Evolutionary conservation across 768 basidiomycete genomes (phyloP), one percentile per base, ranked within the genome.

Genomic region (Podaxis mareebaensis): DNA sequence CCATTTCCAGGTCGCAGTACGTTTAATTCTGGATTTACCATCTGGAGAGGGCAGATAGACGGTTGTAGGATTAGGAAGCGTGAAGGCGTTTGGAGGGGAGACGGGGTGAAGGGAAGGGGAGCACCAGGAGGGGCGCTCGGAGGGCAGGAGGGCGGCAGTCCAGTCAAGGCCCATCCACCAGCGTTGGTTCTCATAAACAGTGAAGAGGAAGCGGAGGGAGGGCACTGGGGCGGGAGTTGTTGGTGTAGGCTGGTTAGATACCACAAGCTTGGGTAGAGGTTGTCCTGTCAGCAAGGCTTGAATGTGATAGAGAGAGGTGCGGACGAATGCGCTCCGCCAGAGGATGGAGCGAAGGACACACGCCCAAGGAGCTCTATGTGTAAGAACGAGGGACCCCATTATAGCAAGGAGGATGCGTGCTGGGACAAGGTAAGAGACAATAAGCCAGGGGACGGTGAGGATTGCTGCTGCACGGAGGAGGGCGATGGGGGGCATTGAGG

Each of bases 141-240:
- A 85, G 0, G 95, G 95, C 15, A 97, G 84, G 7, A 98, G 83
- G 0, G 95, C 94, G 3, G 92, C 91, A 1, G 95, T 96, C 93
- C 93, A 98, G 75, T 97, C 95, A 49, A 98, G 84, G 12, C 92
- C 95, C 85, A 98, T 87, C 95, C 95, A 98, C 95, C 95, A 96
- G 5, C 95, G 84, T 76, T 97, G 95, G 75, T 96, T 96, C 74
- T 97, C 95, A 71, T 93, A 89, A 11, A 96, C 76, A n/a, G 90
- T 93, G 71, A 96, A 96, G 53, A 92, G 81, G 78, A 96, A 95
- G 22, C 90, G 87, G 36, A 90, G 75, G 17, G 82, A 76, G 52
- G 78, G 75, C 24, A 76, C 76, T n/a, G 79, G 74, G 10, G 68
- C 64, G 26, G 75, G 67, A 0, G 77, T 67, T 28, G 73, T 67